Base-by-base conservation (phyloP, 768 basidiomycete species). In the Tylopilus subfusipes region DNA sequence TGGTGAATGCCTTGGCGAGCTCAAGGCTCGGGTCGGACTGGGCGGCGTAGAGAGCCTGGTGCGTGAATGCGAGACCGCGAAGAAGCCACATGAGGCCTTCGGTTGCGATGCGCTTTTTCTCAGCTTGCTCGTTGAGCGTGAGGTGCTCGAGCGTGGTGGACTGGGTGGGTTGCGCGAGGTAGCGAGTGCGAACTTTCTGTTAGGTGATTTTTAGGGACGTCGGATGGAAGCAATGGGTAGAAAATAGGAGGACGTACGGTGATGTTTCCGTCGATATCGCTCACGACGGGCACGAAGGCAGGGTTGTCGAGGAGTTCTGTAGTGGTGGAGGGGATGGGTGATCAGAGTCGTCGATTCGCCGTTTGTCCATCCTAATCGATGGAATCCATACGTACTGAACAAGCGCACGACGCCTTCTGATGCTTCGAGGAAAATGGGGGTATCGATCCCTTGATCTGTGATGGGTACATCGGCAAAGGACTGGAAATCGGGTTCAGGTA, bases 51-150 rank as follows among this genome's bases (percentile, higher is more conserved):
- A 99, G 82, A 1, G 89, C 89, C 53, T 81, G 77, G 72, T 86
- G 84, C 31, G 96, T 99, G 77, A 99, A 99, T 27, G 83, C 82
- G 49, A 95, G 82, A 3, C 93, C 97, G 29, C 94, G 85, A 45
- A 94, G 79, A 46, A 99, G 81, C 97, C 97, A 99, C 73, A 98
- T 74, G 51, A 98, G 80, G 16, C 93, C 94, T 66, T 95, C 88
- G 0, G 95, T 97, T 3, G 96, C 93, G 1, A 82, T 80, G 16
- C 83, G 81, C 72, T 93, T 93, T 81, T 94, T 92, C 73, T 93
- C 89, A 22, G 73, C 73, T 71, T 90, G 86, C 73, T 98, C 97
- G 64, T 88, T 87, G 64, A 79, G 78, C 5, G 93, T 85, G 25
- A 99, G 83, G 45, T 78, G 73, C 73, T 99, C 91, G 25, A 99